A percentile compares a stretch with the other conserved stretches of the same genome.
Conservation (phyloP, 2,329 filamentous ascomycete species). For the Rachicladosporium sp. region DNA sequence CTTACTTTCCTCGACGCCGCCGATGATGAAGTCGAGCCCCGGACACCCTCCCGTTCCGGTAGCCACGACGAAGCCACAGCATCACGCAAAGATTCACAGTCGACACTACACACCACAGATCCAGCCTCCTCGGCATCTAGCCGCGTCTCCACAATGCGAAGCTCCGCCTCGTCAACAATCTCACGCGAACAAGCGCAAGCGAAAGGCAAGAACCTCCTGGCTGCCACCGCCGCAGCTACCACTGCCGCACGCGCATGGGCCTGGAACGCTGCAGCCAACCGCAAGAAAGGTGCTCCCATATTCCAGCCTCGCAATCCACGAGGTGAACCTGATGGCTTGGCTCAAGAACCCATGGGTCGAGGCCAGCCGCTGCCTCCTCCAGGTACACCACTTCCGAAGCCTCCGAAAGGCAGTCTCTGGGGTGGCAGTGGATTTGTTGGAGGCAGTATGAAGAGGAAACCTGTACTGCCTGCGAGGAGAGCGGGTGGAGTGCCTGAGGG, state of each 20-base stretch:
- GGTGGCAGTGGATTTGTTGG: constrained; percentile 1
- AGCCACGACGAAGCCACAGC: no score
- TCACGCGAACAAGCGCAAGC: constrained; percentile 2
- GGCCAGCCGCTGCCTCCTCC: constrained; percentile 73
- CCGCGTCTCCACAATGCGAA: not conserved
- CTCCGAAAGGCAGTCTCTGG: constrained; percentile 15
- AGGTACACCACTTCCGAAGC: constrained; percentile 58
- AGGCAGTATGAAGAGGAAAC: constrained; percentile 14
- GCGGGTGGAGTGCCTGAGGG: not conserved
- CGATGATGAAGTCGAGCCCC: no score
- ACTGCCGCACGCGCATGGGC: constrained; percentile 20
- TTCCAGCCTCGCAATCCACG: constrained; percentile 1
- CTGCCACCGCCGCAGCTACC: constrained; percentile 21
- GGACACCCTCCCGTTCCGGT: no score
- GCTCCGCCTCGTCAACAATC: constrained; percentile 1
- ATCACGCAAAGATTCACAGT: no score
- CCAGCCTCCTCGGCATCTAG: constrained; percentile 2
- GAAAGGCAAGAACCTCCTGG: constrained; percentile 17
- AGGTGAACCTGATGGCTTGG: constrained; percentile 13
- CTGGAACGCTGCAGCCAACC: constrained; percentile 18
- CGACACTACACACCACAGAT: not conserved
- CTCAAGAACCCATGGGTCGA: constrained; percentile 62
- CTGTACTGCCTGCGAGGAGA: constrained; percentile 9
- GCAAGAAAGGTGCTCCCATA: constrained; percentile 5
- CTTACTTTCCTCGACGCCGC: no score